A percentile compares a stretch with the other conserved stretches of the same genome.
phyloP scores from a whole-genome alignment of 2,329 filamentous ascomycete genomes.

The Colletotrichum cuscutae region DNA sequence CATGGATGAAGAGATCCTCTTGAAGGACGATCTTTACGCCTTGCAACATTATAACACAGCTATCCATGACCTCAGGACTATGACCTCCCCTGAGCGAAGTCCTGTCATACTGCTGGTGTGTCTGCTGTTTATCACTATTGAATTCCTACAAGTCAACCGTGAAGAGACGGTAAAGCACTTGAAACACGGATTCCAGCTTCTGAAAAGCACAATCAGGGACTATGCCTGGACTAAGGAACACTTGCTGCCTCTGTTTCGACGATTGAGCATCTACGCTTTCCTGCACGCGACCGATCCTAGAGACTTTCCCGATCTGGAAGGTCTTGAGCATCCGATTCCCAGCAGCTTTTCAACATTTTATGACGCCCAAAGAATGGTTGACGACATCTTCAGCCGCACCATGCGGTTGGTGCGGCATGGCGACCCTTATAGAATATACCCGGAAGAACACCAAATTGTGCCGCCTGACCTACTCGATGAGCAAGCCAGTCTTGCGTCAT shows the following conservation, averaged over 20 bases:
- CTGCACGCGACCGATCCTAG: background rate
- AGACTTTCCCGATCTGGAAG: slow-evolving; percentile 29
- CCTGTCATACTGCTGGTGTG: slow-evolving; percentile 28
- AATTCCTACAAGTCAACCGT: slow-evolving; percentile 12
- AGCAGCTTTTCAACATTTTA: background rate
- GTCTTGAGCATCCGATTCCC: background rate
- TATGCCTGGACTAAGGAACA: slow-evolving; percentile 9
- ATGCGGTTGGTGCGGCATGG: background rate
- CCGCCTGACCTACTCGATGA: background rate
- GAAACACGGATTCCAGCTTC: slow-evolving; percentile 3
- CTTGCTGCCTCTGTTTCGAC: slow-evolving; percentile 10
- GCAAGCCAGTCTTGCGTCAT: background rate
- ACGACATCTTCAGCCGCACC: background rate
- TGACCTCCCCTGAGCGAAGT: background rate
- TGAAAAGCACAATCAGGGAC: background rate
- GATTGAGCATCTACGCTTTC: background rate
- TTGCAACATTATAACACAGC: slow-evolving; percentile 17
- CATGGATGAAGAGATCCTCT: background rate
- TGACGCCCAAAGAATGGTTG: slow-evolving; percentile 9
- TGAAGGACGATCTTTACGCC: background rate
- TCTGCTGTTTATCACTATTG: slow-evolving; percentile 24
- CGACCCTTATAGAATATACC: background rate
- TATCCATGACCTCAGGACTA: slow-evolving; percentile 1
- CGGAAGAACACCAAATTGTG: background rate
- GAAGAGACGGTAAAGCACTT: slow-evolving; percentile 1